Conservation (phyloP, 139 green algal species). For the Trebouxia sp. region DNA sequence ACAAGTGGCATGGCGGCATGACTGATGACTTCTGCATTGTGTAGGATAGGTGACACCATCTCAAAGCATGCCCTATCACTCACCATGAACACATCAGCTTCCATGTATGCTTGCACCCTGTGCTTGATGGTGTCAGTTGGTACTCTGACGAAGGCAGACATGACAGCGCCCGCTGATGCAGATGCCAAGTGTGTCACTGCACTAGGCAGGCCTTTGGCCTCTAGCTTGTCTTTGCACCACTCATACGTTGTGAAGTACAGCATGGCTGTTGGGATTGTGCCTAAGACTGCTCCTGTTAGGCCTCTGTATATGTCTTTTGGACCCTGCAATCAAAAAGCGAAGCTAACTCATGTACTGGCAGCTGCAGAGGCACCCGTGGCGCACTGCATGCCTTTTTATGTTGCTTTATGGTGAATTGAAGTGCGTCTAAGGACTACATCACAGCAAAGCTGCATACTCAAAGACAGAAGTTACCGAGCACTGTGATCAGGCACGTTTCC, state of each 20-base stretch:
- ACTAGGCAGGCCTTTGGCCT: slow-evolving; percentile 16
- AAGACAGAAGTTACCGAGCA: too few species aligned
- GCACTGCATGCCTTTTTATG: too few species aligned
- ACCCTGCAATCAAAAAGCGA: slow-evolving; percentile 33
- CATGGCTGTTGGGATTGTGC: slow-evolving; percentile 60
- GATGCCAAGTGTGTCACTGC: slow-evolving; percentile 45
- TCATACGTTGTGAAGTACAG: slow-evolving; percentile 74
- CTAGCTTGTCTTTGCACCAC: slow-evolving; percentile 38
- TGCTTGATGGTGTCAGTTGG: slow-evolving; percentile 79
- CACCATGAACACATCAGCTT: slow-evolving; percentile 48
- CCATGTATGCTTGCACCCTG: slow-evolving; percentile 76
- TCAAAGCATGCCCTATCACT: not conserved
- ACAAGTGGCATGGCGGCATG: too few species aligned
- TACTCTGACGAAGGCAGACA: slow-evolving; percentile 60
- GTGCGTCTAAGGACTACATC: too few species aligned
- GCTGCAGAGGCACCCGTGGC: too few species aligned
- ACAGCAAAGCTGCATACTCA: too few species aligned
- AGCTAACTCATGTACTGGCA: too few species aligned
- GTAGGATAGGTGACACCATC: not conserved
- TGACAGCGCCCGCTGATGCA: slow-evolving; percentile 44
- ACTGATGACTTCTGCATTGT: too few species aligned
- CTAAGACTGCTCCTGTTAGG: slow-evolving; percentile 50
- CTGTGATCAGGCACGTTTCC: too few species aligned
- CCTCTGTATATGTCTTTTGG: slow-evolving; percentile 64
- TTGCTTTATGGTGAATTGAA: too few species aligned